Conservation (phyloP, 306 rosid genomes). For the Dryas drummondii region DNA sequence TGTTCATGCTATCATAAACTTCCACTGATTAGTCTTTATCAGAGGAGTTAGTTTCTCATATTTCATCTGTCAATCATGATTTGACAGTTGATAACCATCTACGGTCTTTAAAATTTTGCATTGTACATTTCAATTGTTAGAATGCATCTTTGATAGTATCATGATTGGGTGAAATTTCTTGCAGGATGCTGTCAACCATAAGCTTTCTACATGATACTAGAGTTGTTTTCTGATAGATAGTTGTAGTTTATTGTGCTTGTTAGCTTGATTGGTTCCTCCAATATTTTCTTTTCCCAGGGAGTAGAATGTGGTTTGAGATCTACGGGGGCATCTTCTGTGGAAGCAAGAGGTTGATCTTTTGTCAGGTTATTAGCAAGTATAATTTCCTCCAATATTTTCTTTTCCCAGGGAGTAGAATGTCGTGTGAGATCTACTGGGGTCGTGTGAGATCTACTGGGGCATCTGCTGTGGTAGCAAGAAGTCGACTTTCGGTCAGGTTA, state of each 20-base stretch:
- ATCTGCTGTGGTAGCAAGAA: constrained; percentile 34
- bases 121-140: neutral
- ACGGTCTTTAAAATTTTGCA: neutral
- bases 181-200: neutral
- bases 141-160: neutral
- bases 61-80: neutral
- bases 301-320: constrained; percentile 17
- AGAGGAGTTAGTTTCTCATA: neutral
- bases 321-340: constrained; percentile 22
- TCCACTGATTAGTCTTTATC: no score
- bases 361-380: constrained; percentile 18
- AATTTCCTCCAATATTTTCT: neutral
- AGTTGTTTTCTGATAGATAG: neutral
- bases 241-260: neutral
- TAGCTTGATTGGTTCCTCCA: neutral
- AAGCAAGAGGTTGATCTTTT: constrained; percentile 13
- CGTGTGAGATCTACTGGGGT: neutral
- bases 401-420: constrained; percentile 38
- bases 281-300: constrained; percentile 31
- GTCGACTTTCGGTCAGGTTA: constrained; percentile 8
- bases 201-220: neutral
- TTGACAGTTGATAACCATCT: neutral
- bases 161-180: neutral
- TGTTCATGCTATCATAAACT: neutral
- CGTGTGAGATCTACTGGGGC: neutral